Percentiles rank a stretch among this genome's conserved stretches.
Evolutionary conservation across 78 protist species (phyloP).

Genomic region (Speleostelium caveatum): DNA sequence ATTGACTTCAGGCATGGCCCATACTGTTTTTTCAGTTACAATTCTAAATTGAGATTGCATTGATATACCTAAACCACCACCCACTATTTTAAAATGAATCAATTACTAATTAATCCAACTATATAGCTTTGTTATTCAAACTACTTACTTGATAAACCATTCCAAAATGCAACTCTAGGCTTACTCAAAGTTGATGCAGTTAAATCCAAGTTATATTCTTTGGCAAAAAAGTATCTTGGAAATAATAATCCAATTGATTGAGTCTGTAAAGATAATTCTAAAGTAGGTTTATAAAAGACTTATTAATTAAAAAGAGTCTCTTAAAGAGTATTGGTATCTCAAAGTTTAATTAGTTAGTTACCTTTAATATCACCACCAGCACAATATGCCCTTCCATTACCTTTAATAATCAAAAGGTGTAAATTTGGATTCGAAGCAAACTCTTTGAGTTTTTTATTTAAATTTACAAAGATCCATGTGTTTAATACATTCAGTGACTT

Average conservation of each 20-base stretch:
- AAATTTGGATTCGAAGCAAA: constrained; percentile 14
- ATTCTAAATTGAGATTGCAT: constrained; percentile 86
- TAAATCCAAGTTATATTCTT: constrained; percentile 89
- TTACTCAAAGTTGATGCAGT: constrained; percentile 62
- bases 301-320: neutral
- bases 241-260: constrained; percentile 45
- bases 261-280: constrained; percentile 43
- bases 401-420: constrained; percentile 73
- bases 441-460: constrained; percentile 23
- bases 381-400: constrained; percentile 93
- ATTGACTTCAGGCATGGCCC: constrained; percentile 95
- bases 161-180: constrained; percentile 72
- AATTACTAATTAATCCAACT: too few relatives aligned
- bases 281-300: neutral
- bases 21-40: constrained; percentile 90
- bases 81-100: too few relatives aligned
- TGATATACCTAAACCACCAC: constrained; percentile 92
- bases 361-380: constrained; percentile 95
- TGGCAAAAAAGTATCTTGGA: constrained; percentile 81
- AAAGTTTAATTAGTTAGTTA: neutral
- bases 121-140: too few relatives aligned
- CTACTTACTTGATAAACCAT: constrained; percentile 68
- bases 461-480: constrained; percentile 45
- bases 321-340: neutral
- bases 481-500: constrained; percentile 56